Evolutionary conservation across 108 stramenopile genomes (phyloP).

Genomic region (Craspedostauros australis): DNA sequence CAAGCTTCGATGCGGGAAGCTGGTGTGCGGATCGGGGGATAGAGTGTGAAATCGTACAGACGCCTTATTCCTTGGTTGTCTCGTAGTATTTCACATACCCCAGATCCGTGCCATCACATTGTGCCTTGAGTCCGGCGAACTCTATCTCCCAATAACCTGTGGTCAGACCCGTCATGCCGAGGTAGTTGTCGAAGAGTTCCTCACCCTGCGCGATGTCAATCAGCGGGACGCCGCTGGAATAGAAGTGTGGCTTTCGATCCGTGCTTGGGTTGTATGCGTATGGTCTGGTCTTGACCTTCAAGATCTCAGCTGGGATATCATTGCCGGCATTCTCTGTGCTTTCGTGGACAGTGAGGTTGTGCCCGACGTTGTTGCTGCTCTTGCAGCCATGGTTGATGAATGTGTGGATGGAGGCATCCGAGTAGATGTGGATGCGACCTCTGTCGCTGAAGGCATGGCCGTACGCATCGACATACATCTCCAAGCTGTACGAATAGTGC

Average conservation of each 20-base stretch:
- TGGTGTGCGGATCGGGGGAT: no score
- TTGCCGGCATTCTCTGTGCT: not conserved
- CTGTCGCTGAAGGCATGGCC: not conserved
- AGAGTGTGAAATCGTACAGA: no score
- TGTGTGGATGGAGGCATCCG: not conserved
- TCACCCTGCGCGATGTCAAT: slow-evolving; percentile 15
- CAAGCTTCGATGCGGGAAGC: no score
- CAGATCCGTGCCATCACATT: slow-evolving; percentile 7
- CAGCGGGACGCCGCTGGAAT: not conserved
- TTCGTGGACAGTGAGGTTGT: slow-evolving; percentile 1
- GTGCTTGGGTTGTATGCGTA: slow-evolving; percentile 19
- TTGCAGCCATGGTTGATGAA: slow-evolving; percentile 13
- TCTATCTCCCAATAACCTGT: not conserved
- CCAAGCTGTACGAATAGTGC: not conserved
- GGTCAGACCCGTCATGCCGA: not conserved
- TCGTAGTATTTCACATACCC: no score
- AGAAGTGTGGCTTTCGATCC: slow-evolving; percentile 4
- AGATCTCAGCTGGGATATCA: slow-evolving; percentile 1
- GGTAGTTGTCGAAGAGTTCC: slow-evolving; percentile 23
- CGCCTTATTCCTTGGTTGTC: no score
- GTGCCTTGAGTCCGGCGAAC: slow-evolving; percentile 1
- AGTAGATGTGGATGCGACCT: not conserved
- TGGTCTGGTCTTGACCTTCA: not conserved
- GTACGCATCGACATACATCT: slow-evolving; percentile 9
- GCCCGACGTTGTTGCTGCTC: slow-evolving; percentile 6